These are phyloP conservation scores for Tuber microsphaerosporum DNA, from an alignment of 495 filamentous ascomycete genomes.

Conservation along the genomic window DNA sequence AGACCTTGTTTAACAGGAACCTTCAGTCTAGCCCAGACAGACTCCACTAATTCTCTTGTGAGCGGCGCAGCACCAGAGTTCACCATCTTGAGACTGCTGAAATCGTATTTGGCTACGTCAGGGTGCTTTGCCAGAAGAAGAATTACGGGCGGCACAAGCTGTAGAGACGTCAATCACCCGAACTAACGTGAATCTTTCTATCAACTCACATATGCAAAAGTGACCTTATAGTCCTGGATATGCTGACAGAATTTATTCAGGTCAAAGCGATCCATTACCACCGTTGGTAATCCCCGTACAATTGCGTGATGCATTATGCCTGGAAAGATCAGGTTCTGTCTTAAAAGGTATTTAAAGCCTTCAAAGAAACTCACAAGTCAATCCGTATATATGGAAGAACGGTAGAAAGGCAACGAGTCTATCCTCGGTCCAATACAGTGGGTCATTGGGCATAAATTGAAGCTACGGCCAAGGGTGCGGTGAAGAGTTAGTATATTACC, in stretches of 20 bases:
- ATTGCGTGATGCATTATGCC: conserved; percentile 53
- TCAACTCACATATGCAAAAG: conserved; percentile 56
- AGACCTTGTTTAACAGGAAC: conserved; percentile 57
- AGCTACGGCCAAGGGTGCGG: conserved; percentile 23
- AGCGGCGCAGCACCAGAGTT: conserved; percentile 87
- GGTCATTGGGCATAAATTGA: conserved; percentile 32
- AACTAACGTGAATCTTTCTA: background rate
- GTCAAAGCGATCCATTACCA: conserved; percentile 81
- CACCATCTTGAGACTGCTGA: conserved; percentile 72
- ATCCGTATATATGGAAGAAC: conserved; percentile 88
- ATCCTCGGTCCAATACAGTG: conserved; percentile 48
- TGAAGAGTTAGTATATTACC: conserved; percentile 24
- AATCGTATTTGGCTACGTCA: conserved; percentile 66
- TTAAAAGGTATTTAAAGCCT: background rate
- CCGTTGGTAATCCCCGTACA: conserved; percentile 58
- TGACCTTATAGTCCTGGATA: conserved; percentile 67
- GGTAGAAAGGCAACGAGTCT: conserved; percentile 71
- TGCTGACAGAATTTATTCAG: conserved; percentile 67
- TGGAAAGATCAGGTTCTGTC: conserved; percentile 26
- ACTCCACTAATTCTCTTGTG: conserved; percentile 71
- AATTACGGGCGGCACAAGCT: conserved; percentile 73
- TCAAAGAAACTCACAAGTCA: conserved; percentile 26
- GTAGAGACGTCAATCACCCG: background rate
- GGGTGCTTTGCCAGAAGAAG: conserved; percentile 75
- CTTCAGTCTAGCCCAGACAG: conserved; percentile 65